phyloP scores from a whole-genome alignment of 73 alveolate species.

The Paramecium octaurelia region DNA sequence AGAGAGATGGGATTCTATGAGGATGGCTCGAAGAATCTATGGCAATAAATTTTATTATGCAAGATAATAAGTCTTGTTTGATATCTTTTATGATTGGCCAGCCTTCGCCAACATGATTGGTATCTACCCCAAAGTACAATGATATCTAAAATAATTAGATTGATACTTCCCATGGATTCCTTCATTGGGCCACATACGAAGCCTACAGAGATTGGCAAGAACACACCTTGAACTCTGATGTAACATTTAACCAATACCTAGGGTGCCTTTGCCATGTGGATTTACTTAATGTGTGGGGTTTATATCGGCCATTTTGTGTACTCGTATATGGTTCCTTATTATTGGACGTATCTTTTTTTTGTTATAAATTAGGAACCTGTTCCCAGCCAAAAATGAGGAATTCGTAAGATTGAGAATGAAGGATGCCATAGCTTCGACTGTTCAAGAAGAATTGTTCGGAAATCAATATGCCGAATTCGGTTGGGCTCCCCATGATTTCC shows the following conservation, averaged over 20 bases:
- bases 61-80: slow-evolving; percentile 49
- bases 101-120: slow-evolving; percentile 62
- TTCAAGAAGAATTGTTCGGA: slow-evolving; percentile 60
- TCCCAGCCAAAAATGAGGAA: slow-evolving; percentile 60
- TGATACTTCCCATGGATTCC: slow-evolving; percentile 62
- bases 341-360: slow-evolving; percentile 41
- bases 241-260: neutral
- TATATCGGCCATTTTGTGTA: slow-evolving; percentile 35
- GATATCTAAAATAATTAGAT: neutral
- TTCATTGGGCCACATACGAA: slow-evolving; percentile 45
- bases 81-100: slow-evolving; percentile 57
- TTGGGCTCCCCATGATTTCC: slow-evolving; percentile 63
- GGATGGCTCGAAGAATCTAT: slow-evolving; percentile 45
- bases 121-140: slow-evolving; percentile 52
- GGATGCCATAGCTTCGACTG: slow-evolving; percentile 61
- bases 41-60: slow-evolving; percentile 55
- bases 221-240: slow-evolving; percentile 59
- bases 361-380: neutral
- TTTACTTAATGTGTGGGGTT: slow-evolving; percentile 40
- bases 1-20: slow-evolving; percentile 55
- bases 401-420: slow-evolving; percentile 57
- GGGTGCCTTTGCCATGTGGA: slow-evolving; percentile 65
- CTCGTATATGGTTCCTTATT: slow-evolving; percentile 55
- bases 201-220: slow-evolving; percentile 64
- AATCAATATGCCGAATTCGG: slow-evolving; percentile 57